Base-by-base conservation (phyloP, 306 rosid genomes). In the Trifolium pratense region DNA sequence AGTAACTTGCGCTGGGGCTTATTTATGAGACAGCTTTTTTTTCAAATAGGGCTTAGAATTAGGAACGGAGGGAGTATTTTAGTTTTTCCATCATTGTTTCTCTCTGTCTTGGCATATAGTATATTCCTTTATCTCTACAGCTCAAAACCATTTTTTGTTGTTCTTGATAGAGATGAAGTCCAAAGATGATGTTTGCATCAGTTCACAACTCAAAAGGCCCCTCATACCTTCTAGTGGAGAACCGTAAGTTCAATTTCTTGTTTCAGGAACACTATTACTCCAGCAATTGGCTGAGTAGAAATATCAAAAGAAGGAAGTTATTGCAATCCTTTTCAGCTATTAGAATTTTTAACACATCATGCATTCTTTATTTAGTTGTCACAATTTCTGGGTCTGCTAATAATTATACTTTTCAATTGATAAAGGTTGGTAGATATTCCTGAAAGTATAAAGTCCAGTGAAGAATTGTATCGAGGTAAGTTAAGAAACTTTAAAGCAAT, bases 141-240 rank as follows among this genome's bases (percentile, higher is more conserved):
- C 14, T 52, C 26, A 18, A 53, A 53, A 53, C 59, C 59, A 20
- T 57, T 65, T 26, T 57, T 8, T n/a, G n/a, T 49, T 37, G 73
- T 53, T 66, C 4, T 79, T 59, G 62, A 51, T 64, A 49, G 87
- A 70, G 81, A 93, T 89, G 88, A 89, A 96, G 92, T 82, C 92
- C 16, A 86, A 90, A 57, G 98, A 93, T 80, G 93, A 90, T 66
- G 92, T 71, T 72, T 90, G 40, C 71, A 81, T 74, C 84, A 87
- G 87, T 74, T 86, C 98, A 70, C 98, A 93, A 84, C 92, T 81
- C 74, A 93, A 87, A 79, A 87, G 90, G 17, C 92, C 97, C 11
- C 11, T 87, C 82, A 53, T 82, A 39, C 77, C 88, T 36, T 76
- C 97, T 55, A 83, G 93, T 59, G 89, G 86, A 78, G 97, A 93